Evolutionary conservation across 139 green algal genomes (phyloP), one percentile per base, ranked within the genome.

Genomic region (Nannochloris sp.): DNA sequence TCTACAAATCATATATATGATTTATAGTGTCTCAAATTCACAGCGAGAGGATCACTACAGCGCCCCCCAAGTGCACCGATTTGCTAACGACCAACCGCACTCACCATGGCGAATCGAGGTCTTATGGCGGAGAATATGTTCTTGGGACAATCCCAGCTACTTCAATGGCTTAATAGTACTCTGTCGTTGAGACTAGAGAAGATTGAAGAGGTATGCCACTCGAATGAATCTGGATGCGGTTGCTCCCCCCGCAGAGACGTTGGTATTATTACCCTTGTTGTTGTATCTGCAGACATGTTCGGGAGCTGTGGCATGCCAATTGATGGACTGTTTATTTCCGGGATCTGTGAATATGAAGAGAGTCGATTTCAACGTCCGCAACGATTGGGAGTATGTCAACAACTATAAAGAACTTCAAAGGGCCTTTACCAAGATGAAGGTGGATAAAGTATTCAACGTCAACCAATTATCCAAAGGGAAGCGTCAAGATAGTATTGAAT

Each of bases 371-470:
- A 92, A 96, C 66, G 90, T 93, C n/a, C 91, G 84, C 49, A 88
- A 75, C 43, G 91, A 97, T 63, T 96, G 96, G 62, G 88, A 96
- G 49, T 91, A 87, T 71, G 87, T 97, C 36, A 82, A 85, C 65
- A 98, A 98, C 70, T 97, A 97, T 85, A 98, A 97, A 74, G 80
- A 95, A 12, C 81, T 98, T 33, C 93, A 99, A 65, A 80, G 87
- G 37, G 86, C 85, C 4, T 98, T 98, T 69, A 88, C 85, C 66
- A 96, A 95, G 78, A 72, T 89, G 2, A 82, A 82, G 13, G 80
- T 98, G 13, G 72, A 89, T 43, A 82, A 95, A 87, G 81, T 83
- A 48, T 85, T 96, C 56, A 84, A 96, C 62, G 90, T 97, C 3
- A 79, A 78, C 48, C 90, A 90, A 58, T 80, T 98, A 44, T 80